phyloP scores from a whole-genome alignment of 768 basidiomycete species.

The Lactarius quietus region DNA sequence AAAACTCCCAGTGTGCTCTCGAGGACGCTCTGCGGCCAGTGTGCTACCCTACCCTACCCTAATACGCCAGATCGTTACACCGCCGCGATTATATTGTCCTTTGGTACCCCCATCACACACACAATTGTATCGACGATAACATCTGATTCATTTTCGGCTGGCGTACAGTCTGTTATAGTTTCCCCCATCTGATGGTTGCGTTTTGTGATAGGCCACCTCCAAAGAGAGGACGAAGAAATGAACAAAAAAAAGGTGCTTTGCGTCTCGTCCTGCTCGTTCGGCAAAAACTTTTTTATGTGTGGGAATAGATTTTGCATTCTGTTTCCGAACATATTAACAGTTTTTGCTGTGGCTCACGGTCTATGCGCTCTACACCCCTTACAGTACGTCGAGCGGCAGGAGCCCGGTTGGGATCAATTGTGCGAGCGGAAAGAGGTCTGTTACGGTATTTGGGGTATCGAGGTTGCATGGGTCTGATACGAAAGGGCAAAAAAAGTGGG shows the following conservation, averaged over 20 bases:
- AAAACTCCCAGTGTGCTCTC: no score
- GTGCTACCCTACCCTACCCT: no score
- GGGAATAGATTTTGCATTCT: no score
- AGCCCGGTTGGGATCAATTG: background rate
- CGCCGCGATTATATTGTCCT: background rate
- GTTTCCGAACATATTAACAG: no score
- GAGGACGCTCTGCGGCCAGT: no score
- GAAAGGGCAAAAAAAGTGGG: background rate
- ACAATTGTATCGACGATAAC: background rate
- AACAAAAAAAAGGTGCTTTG: constrained; percentile 1
- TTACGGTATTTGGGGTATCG: background rate
- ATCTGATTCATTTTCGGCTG: background rate
- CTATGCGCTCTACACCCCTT: background rate
- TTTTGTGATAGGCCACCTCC: background rate
- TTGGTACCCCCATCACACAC: no score
- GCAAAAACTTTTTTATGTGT: no score
- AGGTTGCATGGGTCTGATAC: background rate
- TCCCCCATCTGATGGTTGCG: background rate
- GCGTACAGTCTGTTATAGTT: no score
- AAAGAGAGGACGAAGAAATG: background rate
- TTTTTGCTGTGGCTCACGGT: no score
- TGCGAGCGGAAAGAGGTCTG: background rate
- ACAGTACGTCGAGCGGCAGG: background rate
- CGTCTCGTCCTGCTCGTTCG: no score
- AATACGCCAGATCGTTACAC: background rate